Conservation (phyloP, 257 asterid genomes). For the Nicotiana knightiana region DNA sequence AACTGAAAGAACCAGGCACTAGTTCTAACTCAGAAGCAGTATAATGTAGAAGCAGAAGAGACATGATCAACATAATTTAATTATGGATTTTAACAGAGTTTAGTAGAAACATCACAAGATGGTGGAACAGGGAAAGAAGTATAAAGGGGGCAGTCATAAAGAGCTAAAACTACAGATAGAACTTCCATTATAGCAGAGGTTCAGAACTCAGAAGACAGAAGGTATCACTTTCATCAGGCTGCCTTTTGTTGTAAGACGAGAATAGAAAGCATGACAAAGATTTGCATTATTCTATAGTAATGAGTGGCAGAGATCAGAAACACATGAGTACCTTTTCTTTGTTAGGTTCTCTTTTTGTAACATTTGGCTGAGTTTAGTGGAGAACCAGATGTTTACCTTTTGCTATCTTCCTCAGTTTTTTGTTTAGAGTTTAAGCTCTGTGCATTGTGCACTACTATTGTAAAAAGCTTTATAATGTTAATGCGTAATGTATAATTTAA, state of each 20-base stretch:
- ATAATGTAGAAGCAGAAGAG: not conserved
- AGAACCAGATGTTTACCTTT: not conserved
- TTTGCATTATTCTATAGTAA: not conserved
- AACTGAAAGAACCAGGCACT: not conserved
- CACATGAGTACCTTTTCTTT: not conserved
- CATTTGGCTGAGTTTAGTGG: not conserved
- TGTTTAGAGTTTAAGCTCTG: not conserved
- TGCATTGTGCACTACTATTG: accelerated
- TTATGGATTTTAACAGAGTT: not conserved
- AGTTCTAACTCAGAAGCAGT: not conserved
- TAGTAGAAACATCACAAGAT: not conserved
- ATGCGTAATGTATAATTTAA: too few species aligned
- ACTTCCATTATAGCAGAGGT: not conserved
- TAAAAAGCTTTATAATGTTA: too few species aligned
- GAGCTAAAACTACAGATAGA: not conserved
- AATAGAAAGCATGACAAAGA: not conserved
- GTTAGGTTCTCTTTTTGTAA: not conserved
- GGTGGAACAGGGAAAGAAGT: not conserved
- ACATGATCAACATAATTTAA: not conserved
- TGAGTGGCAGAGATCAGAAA: not conserved
- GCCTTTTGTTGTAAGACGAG: not conserved
- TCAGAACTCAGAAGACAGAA: not conserved
- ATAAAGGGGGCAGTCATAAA: not conserved
- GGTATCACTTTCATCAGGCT: not conserved
- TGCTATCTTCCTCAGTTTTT: not conserved